Conservation (phyloP, 2,329 filamentous ascomycete genomes). For the Ophiosphaerella narmari region DNA sequence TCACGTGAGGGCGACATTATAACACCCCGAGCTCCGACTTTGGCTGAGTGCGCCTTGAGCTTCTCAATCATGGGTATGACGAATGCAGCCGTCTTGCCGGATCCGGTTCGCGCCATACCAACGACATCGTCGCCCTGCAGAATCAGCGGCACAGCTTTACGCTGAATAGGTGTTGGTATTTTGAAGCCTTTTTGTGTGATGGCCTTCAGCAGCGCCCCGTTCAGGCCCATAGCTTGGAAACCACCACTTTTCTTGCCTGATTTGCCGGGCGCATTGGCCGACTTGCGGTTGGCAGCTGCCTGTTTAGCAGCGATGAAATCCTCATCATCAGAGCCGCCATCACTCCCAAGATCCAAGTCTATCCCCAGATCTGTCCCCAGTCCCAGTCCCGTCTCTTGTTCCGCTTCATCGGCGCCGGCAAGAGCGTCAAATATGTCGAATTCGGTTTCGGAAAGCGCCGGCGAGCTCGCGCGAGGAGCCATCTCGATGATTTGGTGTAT, state of each 20-base stretch:
- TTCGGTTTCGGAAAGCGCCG: conserved; percentile 84
- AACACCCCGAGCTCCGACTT: conserved; percentile 82
- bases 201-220: conserved; percentile 81
- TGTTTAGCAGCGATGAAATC: conserved; percentile 90
- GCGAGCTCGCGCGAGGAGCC: conserved; percentile 76
- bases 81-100: conserved; percentile 97
- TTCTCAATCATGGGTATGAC: conserved; percentile 98
- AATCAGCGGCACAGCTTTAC: conserved; percentile 92
- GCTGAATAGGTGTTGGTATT: conserved; percentile 94
- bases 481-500: conserved; percentile 53
- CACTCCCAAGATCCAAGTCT: conserved; percentile 52
- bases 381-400: conserved; percentile 43
- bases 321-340: conserved; percentile 70
- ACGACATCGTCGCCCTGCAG: conserved; percentile 94
- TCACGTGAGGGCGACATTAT: conserved; percentile 93
- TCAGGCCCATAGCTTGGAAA: conserved; percentile 93
- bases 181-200: conserved; percentile 94
- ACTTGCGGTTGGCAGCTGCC: conserved; percentile 84
- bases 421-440: conserved; percentile 85
- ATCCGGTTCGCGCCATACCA: conserved; percentile 98
- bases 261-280: conserved; percentile 72
- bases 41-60: conserved; percentile 82
- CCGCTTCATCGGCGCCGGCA: conserved; percentile 63
- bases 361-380: conserved; percentile 44
- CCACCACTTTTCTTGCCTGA: conserved; percentile 93